These are phyloP conservation scores for Hortaea werneckii DNA, from an alignment of 2,329 filamentous ascomycete species.

Conservation along the genomic window DNA sequence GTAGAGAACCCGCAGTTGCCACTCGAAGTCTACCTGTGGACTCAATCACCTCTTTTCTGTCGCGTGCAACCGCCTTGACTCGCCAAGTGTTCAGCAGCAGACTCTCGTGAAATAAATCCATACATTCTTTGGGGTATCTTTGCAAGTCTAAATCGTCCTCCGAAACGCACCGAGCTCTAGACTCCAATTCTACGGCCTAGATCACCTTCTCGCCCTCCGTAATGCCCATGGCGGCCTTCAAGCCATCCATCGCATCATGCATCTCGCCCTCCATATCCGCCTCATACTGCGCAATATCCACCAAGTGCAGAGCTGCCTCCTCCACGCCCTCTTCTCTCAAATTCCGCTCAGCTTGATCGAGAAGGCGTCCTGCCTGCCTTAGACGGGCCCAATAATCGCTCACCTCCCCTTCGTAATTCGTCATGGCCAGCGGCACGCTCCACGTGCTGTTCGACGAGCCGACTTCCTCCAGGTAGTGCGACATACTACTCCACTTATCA, in stretches of 20 bases:
- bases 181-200: not conserved
- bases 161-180: too few relatives aligned
- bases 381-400: constrained; percentile 15
- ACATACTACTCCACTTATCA: constrained; percentile 14
- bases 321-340: not conserved
- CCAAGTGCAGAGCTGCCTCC: not conserved
- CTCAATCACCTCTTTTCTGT: too few relatives aligned
- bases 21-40: too few relatives aligned
- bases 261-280: not conserved
- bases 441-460: constrained; percentile 5
- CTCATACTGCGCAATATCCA: not conserved
- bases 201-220: not conserved
- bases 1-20: too few relatives aligned
- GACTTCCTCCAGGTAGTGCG: constrained; percentile 10
- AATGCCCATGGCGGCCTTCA: not conserved
- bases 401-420: constrained; percentile 10
- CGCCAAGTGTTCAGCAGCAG: too few relatives aligned
- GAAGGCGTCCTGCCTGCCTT: constrained; percentile 6
- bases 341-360: constrained; percentile 3
- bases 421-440: constrained; percentile 10
- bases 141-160: too few relatives aligned
- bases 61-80: too few relatives aligned
- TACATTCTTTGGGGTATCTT: too few relatives aligned
- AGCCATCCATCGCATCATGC: not conserved
- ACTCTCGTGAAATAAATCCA: too few relatives aligned